Conservation (phyloP, 2,329 filamentous ascomycete genomes). For the Podosphaera fusca region DNA sequence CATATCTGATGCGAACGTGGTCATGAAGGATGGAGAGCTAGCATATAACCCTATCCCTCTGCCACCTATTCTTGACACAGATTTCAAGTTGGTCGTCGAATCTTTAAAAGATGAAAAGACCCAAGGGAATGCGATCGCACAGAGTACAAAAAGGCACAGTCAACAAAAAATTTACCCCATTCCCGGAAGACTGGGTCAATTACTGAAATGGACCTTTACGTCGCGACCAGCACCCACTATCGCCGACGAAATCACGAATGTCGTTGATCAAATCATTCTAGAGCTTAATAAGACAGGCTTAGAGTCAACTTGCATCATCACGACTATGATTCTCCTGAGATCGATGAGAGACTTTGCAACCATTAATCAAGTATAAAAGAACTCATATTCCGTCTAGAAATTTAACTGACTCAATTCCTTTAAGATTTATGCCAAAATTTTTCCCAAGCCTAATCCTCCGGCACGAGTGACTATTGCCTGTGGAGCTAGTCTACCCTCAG, state of each 20-base stretch:
- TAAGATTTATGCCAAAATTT: slow-evolving; percentile 47
- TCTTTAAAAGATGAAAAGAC: background rate
- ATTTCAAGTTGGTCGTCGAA: slow-evolving; percentile 22
- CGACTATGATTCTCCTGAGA: slow-evolving; percentile 45
- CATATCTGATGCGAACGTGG: slow-evolving; percentile 29
- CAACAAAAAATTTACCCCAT: background rate
- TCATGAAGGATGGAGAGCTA: slow-evolving; percentile 21
- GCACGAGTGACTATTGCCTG: slow-evolving; percentile 65
- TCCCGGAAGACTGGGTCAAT: background rate
- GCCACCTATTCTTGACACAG: slow-evolving; percentile 42
- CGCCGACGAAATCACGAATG: slow-evolving; percentile 23
- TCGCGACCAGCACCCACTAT: slow-evolving; percentile 15
- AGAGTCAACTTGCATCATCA: slow-evolving; percentile 24
- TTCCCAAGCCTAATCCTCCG: slow-evolving; percentile 58
- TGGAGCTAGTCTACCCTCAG: slow-evolving; percentile 38
- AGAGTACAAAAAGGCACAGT: background rate
- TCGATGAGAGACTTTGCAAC: slow-evolving; percentile 56
- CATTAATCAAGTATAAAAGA: slow-evolving; percentile 33
- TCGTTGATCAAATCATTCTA: slow-evolving; percentile 23
- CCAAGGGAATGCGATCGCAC: background rate
- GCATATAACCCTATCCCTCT: slow-evolving; percentile 16
- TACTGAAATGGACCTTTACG: background rate
- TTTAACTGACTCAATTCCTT: background rate
- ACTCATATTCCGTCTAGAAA: background rate
- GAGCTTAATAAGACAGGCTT: slow-evolving; percentile 19